Evolutionary conservation across 2,329 filamentous ascomycete species (phyloP), one percentile per base, ranked within the genome.

Genomic region (Sordariomycetes sp.): DNA sequence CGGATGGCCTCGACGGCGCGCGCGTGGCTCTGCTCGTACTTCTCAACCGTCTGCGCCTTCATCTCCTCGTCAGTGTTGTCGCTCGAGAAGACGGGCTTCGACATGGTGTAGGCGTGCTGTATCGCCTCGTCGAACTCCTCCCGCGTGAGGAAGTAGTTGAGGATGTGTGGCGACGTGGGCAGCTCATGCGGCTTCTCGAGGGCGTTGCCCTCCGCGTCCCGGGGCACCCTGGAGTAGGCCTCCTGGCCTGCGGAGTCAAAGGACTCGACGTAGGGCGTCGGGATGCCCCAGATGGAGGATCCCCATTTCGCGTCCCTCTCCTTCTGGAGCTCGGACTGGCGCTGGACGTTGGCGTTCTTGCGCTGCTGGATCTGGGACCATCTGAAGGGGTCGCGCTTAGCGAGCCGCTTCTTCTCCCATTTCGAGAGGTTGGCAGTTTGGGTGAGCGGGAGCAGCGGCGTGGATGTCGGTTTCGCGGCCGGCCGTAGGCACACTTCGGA

Each of bases 191-290:
- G 65, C 50, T 76, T 67, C 52, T 69, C 69, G 10, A 74, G 56
- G 3, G 69, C 62, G 24, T 75, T 73, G 32, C 75, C 79, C 59
- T 72, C 69, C n/a, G 65, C 70, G 56, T 78, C 76, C 34, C 68
- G 63, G 1, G 64, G 61, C 28, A 74, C 69, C 43, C 65, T 64
- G 32, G 73, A 74, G 3, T 67, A 53, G 4, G 70, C 53, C 2
- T 67, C 69, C 63, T 82, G 79, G 57, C 79, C 80, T 24, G 80
- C 85, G 11, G 80, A 82, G 67, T 90, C 87, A 65, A 96, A 85
- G 3, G 90, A 92, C 72, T 90, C 81, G 65, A 96, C 75, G 68
- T 96, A 97, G 34, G 91, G 82, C 18, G 94, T 97, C 43, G 80
- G 73, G 60, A 86, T 79, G 67, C 93, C 94, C 65, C 86, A 81